Percentiles rank a stretch among this genome's conserved stretches.
Conservation (phyloP, 2,329 filamentous ascomycete species). For the Trichoderma cornu-damae region DNA sequence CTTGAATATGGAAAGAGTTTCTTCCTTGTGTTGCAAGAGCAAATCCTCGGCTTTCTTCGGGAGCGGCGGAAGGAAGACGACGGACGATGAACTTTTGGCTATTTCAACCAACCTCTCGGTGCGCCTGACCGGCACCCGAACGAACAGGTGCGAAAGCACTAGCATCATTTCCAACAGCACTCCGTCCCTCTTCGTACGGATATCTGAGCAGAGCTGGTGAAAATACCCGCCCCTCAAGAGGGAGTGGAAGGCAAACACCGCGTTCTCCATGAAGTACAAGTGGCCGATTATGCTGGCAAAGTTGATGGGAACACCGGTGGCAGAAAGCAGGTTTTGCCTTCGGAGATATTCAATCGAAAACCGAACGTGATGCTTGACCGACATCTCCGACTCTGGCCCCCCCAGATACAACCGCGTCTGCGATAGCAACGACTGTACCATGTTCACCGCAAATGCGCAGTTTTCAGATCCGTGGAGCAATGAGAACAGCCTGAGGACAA, state of each 20-base stretch:
- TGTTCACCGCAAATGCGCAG: constrained; percentile 55
- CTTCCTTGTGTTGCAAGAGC: constrained; percentile 57
- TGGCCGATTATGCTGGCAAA: constrained; percentile 67
- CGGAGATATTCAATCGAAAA: constrained; percentile 79
- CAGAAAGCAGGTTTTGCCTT: constrained; percentile 59
- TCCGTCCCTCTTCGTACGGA: constrained; percentile 45
- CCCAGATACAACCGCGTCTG: constrained; percentile 67
- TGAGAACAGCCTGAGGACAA: constrained; percentile 64
- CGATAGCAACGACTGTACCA: constrained; percentile 62
- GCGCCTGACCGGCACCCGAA: constrained; percentile 46
- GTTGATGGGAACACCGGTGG: constrained; percentile 60
- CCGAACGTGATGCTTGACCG: constrained; percentile 68
- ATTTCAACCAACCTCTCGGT: constrained; percentile 42
- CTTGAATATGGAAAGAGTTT: constrained; percentile 61
- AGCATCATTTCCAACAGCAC: constrained; percentile 59
- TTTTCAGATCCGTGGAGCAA: constrained; percentile 62
- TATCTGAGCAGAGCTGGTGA: constrained; percentile 52
- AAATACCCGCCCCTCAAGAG: constrained; percentile 68
- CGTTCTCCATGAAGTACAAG: constrained; percentile 71
- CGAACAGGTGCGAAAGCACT: constrained; percentile 66
- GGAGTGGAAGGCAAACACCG: constrained; percentile 71
- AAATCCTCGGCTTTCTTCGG: constrained; percentile 53
- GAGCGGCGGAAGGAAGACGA: constrained; percentile 60
- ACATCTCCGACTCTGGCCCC: constrained; percentile 60
- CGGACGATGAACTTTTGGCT: constrained; percentile 54